Evolutionary conservation across 108 stramenopile genomes (phyloP), one percentile per base, ranked within the genome.

Genomic region (Nitzschia inconspicua): DNA sequence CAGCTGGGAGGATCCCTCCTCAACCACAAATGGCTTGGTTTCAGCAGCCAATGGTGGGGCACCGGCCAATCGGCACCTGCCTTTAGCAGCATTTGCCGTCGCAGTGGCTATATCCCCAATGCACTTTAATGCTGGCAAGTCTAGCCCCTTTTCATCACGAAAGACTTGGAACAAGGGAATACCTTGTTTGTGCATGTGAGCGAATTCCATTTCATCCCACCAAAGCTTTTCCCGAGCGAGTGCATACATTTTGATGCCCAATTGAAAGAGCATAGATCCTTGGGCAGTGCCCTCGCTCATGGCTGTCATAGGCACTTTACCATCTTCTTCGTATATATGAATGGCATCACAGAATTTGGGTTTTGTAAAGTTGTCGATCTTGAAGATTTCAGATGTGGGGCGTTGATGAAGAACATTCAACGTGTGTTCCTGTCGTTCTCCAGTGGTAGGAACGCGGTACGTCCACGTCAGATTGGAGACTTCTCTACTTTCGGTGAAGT

Each of bases 321-420:
- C 20, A 0, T 26, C 30, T 8, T 49, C 60, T 23, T 22, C 41
- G 18, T 14, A 28, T 53, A 49, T 35, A 70, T 70, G 23, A 44
- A 92, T 52, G 2, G 79, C 83, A 46, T 46, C 35, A 59, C 91
- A 92, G 36, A 86, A 82, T 8, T 85, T 80, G 2, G 59, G 54
- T 0, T 73, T 68, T 3, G 85, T 31, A 48, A 92, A 92, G 27
- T 82, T 46, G 13, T 83, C 77, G 19, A 88, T 39, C 4, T 57
- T 34, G 39, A 80, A 71, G 57, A 92, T 84, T 25, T 55, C 65
- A 2, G 72, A 66, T 0, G 68, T 53, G 1, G 80, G 75, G 0
- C 78, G 63, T 34, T 82, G 75, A 60, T 82, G 73, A 54, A 82
- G 54, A 4, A 80, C 55, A 5, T 54, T 37, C 10, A 83, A 57